Evolutionary conservation across 768 basidiomycete genomes (phyloP).

Genomic region (Suillus subluteus): DNA sequence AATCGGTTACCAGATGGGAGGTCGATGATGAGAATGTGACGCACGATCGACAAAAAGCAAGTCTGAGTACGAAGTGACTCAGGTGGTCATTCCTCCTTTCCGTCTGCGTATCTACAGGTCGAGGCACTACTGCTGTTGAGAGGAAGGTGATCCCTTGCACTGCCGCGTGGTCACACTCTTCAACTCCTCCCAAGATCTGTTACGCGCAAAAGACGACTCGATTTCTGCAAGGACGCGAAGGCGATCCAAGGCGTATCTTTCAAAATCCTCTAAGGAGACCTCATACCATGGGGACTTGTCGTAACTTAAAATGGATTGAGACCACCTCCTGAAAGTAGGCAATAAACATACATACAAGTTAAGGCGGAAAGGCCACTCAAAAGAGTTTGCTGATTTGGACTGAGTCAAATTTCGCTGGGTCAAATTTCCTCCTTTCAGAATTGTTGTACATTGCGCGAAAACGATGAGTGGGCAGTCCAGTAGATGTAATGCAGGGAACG

Average conservation of each 20-base stretch:
- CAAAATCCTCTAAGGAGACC: conserved; percentile 95
- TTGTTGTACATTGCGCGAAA: conserved; percentile 25
- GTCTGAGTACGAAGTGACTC: conserved; percentile 89
- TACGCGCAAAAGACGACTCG: conserved; percentile 85
- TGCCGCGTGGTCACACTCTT: conserved; percentile 62
- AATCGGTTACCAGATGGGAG: neutral
- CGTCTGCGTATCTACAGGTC: conserved; percentile 49
- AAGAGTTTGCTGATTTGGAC: conserved; percentile 2
- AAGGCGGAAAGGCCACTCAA: conserved; percentile 62
- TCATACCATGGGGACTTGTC: conserved; percentile 84
- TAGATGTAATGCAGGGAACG: neutral
- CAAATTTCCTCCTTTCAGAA: conserved; percentile 17
- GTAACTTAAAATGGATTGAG: conserved; percentile 58
- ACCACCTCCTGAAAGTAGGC: conserved; percentile 10
- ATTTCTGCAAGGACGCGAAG: conserved; percentile 89
- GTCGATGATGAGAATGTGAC: conserved; percentile 36
- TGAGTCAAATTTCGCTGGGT: neutral
- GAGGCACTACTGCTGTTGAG: conserved; percentile 60
- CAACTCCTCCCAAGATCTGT: conserved; percentile 80
- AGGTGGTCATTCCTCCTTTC: conserved; percentile 86
- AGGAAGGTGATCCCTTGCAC: conserved; percentile 76
- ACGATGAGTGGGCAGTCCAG: neutral
- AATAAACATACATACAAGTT: conserved; percentile 67
- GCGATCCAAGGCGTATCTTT: conserved; percentile 85
- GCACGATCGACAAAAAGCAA: conserved; percentile 97